These are phyloP conservation scores for Suillus plorans DNA, from an alignment of 768 basidiomycete species.

Conservation along the genomic window DNA sequence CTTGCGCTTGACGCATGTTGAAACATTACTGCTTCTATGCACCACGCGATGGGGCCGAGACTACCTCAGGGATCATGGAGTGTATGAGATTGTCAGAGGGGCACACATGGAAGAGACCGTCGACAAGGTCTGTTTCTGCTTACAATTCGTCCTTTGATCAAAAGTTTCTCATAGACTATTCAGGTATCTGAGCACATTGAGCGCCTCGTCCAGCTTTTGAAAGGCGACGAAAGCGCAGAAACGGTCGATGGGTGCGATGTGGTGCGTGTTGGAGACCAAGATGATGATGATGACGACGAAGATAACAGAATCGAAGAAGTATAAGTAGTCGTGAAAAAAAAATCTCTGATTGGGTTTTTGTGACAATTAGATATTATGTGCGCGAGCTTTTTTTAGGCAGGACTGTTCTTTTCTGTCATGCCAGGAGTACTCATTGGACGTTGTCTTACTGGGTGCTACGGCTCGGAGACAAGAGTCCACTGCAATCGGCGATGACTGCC, in stretches of 20 bases:
- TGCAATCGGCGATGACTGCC: background rate
- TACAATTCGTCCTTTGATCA: background rate
- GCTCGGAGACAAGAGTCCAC: background rate
- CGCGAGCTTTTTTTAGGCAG: background rate
- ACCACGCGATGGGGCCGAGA: conserved; percentile 90
- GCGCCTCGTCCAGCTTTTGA: conserved; percentile 82
- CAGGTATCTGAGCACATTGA: conserved; percentile 89
- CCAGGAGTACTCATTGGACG: background rate
- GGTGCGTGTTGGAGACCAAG: conserved; percentile 19
- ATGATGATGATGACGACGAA: conserved; percentile 51
- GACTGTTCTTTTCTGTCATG: background rate
- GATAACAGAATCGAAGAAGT: conserved; percentile 78
- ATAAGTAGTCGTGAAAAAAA: conserved; percentile 30
- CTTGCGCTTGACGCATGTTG: conserved; percentile 82
- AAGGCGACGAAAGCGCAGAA: conserved; percentile 68
- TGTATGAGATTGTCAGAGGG: conserved; percentile 81
- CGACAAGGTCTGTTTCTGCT: conserved; percentile 56
- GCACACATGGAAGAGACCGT: conserved; percentile 78
- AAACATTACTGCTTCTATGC: conserved; percentile 84
- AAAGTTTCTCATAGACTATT: background rate
- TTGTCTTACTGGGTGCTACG: background rate
- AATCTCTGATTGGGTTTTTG: background rate
- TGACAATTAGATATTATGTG: background rate
- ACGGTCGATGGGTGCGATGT: conserved; percentile 39
- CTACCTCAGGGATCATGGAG: conserved; percentile 73